Evolutionary conservation across 345 rosid species (phyloP), one percentile per base, ranked within the genome.

Genomic region (Luvunga scandens): DNA sequence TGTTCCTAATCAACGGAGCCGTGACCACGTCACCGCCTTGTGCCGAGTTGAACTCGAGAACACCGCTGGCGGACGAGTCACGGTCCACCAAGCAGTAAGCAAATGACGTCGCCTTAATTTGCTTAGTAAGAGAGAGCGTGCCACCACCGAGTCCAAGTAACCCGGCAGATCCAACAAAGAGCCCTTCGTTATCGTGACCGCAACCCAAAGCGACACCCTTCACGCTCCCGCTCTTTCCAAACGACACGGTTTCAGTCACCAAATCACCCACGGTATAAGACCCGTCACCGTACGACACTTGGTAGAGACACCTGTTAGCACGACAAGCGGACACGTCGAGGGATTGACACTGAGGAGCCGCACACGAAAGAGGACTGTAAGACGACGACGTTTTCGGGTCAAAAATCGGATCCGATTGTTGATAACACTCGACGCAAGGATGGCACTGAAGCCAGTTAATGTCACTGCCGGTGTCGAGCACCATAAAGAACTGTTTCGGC

Each of bases 121-220:
- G 99, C 0, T 84, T 87, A 0, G 91, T 89, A 19, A 96, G 81
- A 2, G 99, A 96, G n/a, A 92, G 75, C 4, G 79, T 36, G n/a
- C 99, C 99, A 31, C 98, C 98, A 1, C 99, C 99, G 34, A 96
- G 93, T 31, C 98, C 99, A 18, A 96, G 83, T 77, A 96, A 79
- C 28, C 99, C 99, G 42, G 98, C 98, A 2, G 98, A 80, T 36
- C 94, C 98, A 12, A 83, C 84, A 61, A 96, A 93, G 30, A 94
- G 79, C 4, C 98, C 98, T 81, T 96, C 97, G 71, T 94, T 96
- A 66, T 94, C 93, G 34, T 85, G 97, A 48, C 98, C 99, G 63
- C 98, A 93, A 0, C 99, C 99, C 27, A 96, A 70, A 25, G 91
- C 96, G 1, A 91, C 85, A 77, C 72, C 3, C 28, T 77, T 42